Base-by-base conservation (phyloP, 495 filamentous ascomycete genomes). In the Evernia prunastri region DNA sequence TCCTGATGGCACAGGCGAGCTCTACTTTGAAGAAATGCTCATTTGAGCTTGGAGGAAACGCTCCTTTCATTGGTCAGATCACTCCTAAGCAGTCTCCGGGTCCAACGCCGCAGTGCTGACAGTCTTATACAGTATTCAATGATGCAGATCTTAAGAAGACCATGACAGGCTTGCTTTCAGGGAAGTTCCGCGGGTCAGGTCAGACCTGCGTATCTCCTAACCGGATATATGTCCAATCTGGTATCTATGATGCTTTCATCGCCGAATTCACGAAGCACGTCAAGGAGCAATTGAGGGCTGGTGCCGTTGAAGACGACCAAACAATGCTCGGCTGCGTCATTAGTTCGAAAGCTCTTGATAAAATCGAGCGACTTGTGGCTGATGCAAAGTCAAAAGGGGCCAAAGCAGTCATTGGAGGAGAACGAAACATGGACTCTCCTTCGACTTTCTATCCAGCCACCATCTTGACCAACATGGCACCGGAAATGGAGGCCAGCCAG, bases 361-460 rank as follows among this genome's bases (percentile, higher is more conserved):
- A 71, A 56, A 17, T 67, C 3, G 49, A 56, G 9, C 49, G 47
- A 3, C 68, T 69, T n/a, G 56, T 72, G 20, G 36, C 45, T 12
- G 70, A 73, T 57, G 70, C 72, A 0, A 25, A 65, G 0, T 15
- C 42, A 7, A 54, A 63, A 4, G 71, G 72, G 25, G 72, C 61
- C 0, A 56, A 54, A 37, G 57, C 68, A 25, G 27, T 67, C 2
- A 37, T 37, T n/a, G 67, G 69, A 35, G 70, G 67, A 20, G 56
- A 66, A 17, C 39, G 60, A 31, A 35, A 31, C 40, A 6, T 18
- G 18, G 40, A 43, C 20, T 43, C 40, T 43, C 13, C 12, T 6
- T 37, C 40, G 40, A 87, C 85, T 73, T 91, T 90, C 75, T 87
- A 81, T 70, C 75, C 86, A 71, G 87, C 87, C 8, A 91, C 89